These are phyloP conservation scores for Linum lewisii DNA, from an alignment of 345 rosid genomes.

Conservation along the genomic window DNA sequence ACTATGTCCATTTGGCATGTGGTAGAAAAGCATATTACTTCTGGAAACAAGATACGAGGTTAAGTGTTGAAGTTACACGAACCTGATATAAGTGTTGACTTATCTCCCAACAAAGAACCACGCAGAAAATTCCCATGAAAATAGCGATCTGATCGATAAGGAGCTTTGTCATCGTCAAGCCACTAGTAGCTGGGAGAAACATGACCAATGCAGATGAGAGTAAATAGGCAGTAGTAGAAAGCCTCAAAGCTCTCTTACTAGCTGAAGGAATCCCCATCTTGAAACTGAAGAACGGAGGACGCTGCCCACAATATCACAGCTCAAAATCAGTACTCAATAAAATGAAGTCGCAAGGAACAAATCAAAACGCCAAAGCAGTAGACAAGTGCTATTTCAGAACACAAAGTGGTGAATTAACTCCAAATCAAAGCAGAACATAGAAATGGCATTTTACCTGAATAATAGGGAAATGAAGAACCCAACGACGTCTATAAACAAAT, in stretches of 20 bases:
- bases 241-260: slow-evolving; percentile 37
- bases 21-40: background rate
- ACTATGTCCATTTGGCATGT: background rate
- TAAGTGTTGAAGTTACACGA: slow-evolving; percentile 8
- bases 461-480: slow-evolving; percentile 81
- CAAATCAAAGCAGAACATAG: background rate
- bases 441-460: slow-evolving; percentile 50
- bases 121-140: slow-evolving; percentile 43
- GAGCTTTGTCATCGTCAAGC: slow-evolving; percentile 32
- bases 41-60: background rate
- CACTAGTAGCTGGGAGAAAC: slow-evolving; percentile 31
- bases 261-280: slow-evolving; percentile 77
- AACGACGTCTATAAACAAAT: slow-evolving; percentile 42
- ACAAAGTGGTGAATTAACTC: background rate
- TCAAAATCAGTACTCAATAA: slow-evolving; percentile 4
- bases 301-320: slow-evolving; percentile 37
- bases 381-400: background rate
- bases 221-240: slow-evolving; percentile 40
- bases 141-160: slow-evolving; percentile 45
- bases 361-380: background rate
- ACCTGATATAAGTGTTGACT: slow-evolving; percentile 83
- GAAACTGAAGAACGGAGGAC: slow-evolving; percentile 73
- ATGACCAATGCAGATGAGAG: slow-evolving; percentile 35
- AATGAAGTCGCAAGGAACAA: background rate
- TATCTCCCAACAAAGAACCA: slow-evolving; percentile 81